Base-by-base conservation (phyloP, 2,329 filamentous ascomycete species). In the Penicillium palitans region DNA sequence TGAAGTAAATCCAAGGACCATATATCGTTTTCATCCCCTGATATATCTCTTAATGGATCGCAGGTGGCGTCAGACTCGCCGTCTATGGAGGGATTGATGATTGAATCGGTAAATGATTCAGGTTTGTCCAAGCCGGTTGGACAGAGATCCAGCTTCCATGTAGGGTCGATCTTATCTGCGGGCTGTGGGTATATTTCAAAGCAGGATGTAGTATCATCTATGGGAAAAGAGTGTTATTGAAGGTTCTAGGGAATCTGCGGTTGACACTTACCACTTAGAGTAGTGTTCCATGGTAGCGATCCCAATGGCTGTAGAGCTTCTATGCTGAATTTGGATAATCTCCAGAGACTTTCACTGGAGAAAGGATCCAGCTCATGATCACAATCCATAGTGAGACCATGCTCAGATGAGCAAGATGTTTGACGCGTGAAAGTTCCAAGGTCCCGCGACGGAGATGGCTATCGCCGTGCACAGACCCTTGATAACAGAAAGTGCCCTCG, bases 291-390 rank as follows among this genome's bases (percentile, higher is more conserved):
- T 25, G 68, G 63, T 53, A 75, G 63, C 47, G 66, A 61, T 50
- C 76, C 74, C 47, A 76, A 62, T 31, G 73, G 72, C 55, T 72
- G 71, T n/a, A 77, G 58, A 25, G 68, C 65, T 53, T 75, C 70
- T 58, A 76, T 59, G 27, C 70, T 70, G 55, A 78, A 77, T 48
- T 67, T 72, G 2, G 73, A 75, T n/a, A 75, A 61, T 55, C 71
- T 70, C 74, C 74, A 76, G 13, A 76, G 64, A 40, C 68, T 66
- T 35, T 73, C 68, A 33, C 74, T 70, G 19, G 69, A 72, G 60
- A 77, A 76, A 1, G 73, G 72, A 63, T 75, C 68, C 15, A 52
- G 52, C 31, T 55, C 59, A 55, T 64, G 55, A 40, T 69, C 64
- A 39, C 57, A 65, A 40, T 73, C 66, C 71, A 74, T 74, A 48